Percentiles rank a stretch among this genome's conserved stretches.
Evolutionary conservation across 129 eudicot species (phyloP).

Genomic region (Apium graveolens): DNA sequence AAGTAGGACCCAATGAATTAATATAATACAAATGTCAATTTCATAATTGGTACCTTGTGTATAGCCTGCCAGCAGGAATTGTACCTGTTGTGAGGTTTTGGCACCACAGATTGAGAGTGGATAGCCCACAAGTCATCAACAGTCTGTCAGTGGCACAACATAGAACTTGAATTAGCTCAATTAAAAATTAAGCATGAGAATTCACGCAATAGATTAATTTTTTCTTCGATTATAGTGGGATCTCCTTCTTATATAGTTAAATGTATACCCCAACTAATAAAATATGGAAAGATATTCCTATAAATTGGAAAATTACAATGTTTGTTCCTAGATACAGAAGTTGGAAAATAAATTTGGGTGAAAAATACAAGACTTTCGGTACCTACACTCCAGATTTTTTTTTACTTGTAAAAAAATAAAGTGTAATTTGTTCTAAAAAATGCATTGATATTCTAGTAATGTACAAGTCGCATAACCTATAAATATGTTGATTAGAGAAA

Average conservation of each 20-base stretch:
- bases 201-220: not conserved
- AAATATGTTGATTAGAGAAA: not conserved
- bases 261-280: not conserved
- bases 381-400: not conserved
- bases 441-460: not conserved
- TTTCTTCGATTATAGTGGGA: not conserved
- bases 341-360: not conserved
- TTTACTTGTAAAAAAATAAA: not conserved
- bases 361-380: not conserved
- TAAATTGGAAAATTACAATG: not conserved
- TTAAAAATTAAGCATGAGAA: not conserved
- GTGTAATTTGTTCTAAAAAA: not conserved
- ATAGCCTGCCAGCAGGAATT: conserved; percentile 76
- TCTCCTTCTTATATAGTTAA: not conserved
- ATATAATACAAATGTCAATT: not conserved
- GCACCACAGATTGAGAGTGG: conserved; percentile 77
- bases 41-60: conserved; percentile 42
- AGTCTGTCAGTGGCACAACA: conserved; percentile 46
- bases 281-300: not conserved
- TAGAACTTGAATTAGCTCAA: conserved; percentile 15
- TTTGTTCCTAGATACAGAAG: not conserved
- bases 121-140: conserved; percentile 99
- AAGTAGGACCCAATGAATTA: not conserved
- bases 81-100: conserved; percentile 79
- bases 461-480: not conserved